phyloP scores from a whole-genome alignment of 2,329 filamentous ascomycete genomes.

The Fusarium pseudonygamai region DNA sequence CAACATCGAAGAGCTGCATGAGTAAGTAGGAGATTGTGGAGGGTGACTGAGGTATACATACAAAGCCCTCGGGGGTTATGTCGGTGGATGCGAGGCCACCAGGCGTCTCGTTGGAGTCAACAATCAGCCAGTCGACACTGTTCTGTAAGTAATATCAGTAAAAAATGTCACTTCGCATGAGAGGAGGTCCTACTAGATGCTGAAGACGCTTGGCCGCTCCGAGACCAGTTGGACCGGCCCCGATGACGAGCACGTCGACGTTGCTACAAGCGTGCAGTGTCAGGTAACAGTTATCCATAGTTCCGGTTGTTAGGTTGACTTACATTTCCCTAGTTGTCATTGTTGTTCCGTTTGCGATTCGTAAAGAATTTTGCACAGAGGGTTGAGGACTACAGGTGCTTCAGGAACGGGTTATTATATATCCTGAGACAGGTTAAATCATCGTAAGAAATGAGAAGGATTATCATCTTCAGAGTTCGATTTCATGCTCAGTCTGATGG shows the following conservation, averaged over 20 bases:
- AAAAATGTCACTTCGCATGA: slow-evolving; percentile 10
- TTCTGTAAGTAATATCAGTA: slow-evolving; percentile 64
- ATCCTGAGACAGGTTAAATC: too few species aligned
- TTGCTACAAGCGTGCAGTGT: slow-evolving; percentile 62
- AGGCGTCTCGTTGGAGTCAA: slow-evolving; percentile 90
- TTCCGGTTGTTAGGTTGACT: too few species aligned
- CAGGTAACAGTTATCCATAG: too few species aligned
- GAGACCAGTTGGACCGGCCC: slow-evolving; percentile 94
- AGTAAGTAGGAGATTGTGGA: too few species aligned
- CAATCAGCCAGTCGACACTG: slow-evolving; percentile 92
- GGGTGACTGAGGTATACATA: slow-evolving; percentile 58
- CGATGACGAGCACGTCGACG: slow-evolving; percentile 97
- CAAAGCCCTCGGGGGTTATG: slow-evolving; percentile 93
- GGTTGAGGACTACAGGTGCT: too few species aligned
- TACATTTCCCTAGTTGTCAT: too few species aligned
- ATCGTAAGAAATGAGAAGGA: too few species aligned
- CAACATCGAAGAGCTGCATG: slow-evolving; percentile 91
- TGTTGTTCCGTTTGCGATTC: too few species aligned
- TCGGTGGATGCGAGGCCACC: slow-evolving; percentile 97
- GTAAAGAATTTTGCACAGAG: too few species aligned
- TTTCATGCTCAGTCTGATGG: rapidly evolving
- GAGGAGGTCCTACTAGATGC: slow-evolving; percentile 76
- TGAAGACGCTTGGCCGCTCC: slow-evolving; percentile 98
- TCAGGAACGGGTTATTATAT: too few species aligned
- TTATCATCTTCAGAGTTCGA: too few species aligned